Percentiles rank a stretch among this genome's conserved stretches.
Conservation (phyloP, 23 red algal species). For the Gracilaria gracilis region DNA sequence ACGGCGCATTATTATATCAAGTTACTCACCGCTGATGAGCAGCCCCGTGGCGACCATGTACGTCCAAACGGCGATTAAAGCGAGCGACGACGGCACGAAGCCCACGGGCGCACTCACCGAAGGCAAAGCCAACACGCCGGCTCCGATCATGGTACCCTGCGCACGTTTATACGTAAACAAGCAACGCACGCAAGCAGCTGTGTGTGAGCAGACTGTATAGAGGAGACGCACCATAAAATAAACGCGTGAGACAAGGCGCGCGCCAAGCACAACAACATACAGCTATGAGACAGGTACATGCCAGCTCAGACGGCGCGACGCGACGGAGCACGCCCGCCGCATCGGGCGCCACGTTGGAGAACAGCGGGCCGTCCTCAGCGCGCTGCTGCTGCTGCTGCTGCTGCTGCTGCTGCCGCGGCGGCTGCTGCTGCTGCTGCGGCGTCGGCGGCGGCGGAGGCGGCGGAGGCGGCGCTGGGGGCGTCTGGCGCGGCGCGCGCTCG, state of each 20-base stretch:
- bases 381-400: neutral
- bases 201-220: no score
- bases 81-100: conserved; percentile 64
- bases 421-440: no score
- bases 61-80: conserved; percentile 64
- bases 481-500: no score
- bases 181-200: no score
- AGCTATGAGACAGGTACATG: conserved; percentile 39
- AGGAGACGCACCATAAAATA: no score
- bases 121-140: conserved; percentile 90
- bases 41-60: conserved; percentile 67
- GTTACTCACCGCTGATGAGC: conserved; percentile 73
- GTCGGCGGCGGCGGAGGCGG: neutral
- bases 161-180: neutral
- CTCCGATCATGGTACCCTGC: conserved; percentile 93
- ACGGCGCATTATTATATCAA: neutral
- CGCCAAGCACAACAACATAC: conserved; percentile 10
- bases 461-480: no score
- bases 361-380: conserved; percentile 13
- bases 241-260: neutral
- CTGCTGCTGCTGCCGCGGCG: neutral
- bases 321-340: conserved; percentile 24
- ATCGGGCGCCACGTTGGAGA: conserved; percentile 49
- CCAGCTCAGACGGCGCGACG: conserved; percentile 42
- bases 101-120: conserved; percentile 60